Evolutionary conservation across 768 basidiomycete genomes (phyloP), one percentile per base, ranked within the genome.

Genomic region (Suillus alpinus): DNA sequence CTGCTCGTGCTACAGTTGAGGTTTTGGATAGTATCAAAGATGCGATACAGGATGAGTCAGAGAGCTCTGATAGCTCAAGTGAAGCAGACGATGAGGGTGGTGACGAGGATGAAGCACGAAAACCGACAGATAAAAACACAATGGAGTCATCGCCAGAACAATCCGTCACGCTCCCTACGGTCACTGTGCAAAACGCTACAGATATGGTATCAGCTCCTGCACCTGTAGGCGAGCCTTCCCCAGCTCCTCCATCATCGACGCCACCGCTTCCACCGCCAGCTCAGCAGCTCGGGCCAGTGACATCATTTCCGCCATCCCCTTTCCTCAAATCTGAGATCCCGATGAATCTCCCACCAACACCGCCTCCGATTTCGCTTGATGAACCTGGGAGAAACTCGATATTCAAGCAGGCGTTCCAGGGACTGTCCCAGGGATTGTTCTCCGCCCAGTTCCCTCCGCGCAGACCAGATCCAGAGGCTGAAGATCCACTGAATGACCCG

Each of bases 21-120:
- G 83, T 97, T 36, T 81, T 97, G 29, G 88, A 92, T 57, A 95
- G 92, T 68, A 84, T 97, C 67, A 89, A 91, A 69, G 95, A 97
- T 67, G 95, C 92, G 1, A 91, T 97, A 69, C 92, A 93, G 66
- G 93, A 91, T 65, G 86, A 91, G 65, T 88, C 88, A 23, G 90
- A 91, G 56, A 81, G 80, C 60, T 87, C 87, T 3, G 87, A 90
- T 64, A 83, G 86, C 12, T 81, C 86, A 66, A 71, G 81, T 59
- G 84, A 87, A 63, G 87, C 86, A 9, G 87, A 87, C 55, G 84
- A 88, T 57, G 86, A 89, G 64, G 84, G 87, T 34, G 86, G 84
- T 12, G 85, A 84, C 46, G 81, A 85, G 6, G 83, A 81, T 34
- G 82, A 84, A 40, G 71, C 70, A 39, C 72, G 73, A 49, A 73